Evolutionary conservation across 805 yeast species (phyloP).

Genomic region (Ogataea allantospora): DNA sequence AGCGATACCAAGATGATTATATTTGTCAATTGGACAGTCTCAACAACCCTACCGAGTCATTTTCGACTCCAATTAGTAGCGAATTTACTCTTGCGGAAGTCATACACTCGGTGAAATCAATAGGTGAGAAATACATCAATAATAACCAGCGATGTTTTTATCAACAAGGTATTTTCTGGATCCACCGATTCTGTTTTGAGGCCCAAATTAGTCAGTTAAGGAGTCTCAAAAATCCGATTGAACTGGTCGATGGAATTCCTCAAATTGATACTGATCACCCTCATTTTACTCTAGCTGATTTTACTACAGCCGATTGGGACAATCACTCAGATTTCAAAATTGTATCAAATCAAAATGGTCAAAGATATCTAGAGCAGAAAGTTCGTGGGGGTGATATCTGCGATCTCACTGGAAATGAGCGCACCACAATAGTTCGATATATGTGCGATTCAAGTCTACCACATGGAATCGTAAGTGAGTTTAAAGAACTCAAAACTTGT

Average conservation of each 20-base stretch:
- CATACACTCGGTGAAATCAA: neutral
- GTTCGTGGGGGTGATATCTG: slow-evolving; percentile 32
- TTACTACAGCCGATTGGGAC: slow-evolving; percentile 14
- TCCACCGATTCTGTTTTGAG: slow-evolving; percentile 11
- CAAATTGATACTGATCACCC: slow-evolving; percentile 13
- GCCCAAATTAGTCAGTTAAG: slow-evolving; percentile 7
- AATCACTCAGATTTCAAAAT: slow-evolving; percentile 27
- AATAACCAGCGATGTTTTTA: slow-evolving; percentile 2
- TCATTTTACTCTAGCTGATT: slow-evolving; percentile 20
- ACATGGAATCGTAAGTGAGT: slow-evolving; percentile 21
- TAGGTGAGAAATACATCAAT: neutral
- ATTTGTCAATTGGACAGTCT: neutral
- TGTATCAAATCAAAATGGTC: slow-evolving; percentile 22
- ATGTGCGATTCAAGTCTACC: slow-evolving; percentile 23
- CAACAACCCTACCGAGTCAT: neutral
- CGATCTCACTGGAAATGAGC: slow-evolving; percentile 33
- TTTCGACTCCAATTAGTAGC: neutral
- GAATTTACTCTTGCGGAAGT: neutral
- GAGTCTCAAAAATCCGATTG: neutral
- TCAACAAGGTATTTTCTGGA: slow-evolving; percentile 17
- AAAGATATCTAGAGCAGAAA: slow-evolving; percentile 29
- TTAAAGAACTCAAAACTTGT: slow-evolving; percentile 34
- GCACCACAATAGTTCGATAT: slow-evolving; percentile 29
- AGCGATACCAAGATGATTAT: neutral
- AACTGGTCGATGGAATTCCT: neutral